phyloP scores from a whole-genome alignment of 176 grass and related monocot species.

The Eremochloa ophiuroides region DNA sequence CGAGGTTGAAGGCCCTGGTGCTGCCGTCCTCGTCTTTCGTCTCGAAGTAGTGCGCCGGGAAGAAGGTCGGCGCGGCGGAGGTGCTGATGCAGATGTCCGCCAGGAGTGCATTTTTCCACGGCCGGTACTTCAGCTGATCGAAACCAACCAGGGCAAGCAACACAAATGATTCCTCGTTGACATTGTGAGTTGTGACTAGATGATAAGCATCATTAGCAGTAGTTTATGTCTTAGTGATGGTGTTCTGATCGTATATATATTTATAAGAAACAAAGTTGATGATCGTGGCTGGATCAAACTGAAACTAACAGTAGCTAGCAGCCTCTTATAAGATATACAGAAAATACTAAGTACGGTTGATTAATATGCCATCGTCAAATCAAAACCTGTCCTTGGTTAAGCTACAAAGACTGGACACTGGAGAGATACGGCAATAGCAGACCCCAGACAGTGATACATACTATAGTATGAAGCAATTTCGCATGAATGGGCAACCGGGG shows the following conservation, averaged over 20 bases:
- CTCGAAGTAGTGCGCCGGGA: constrained; percentile 67
- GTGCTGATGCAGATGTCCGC: constrained; percentile 64
- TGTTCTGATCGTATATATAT: neutral
- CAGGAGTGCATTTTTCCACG: constrained; percentile 42
- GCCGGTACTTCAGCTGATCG: constrained; percentile 40
- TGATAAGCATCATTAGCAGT: neutral
- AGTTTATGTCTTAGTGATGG: neutral
- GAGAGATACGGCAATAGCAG: too few species aligned
- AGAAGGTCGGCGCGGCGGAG: constrained; percentile 69
- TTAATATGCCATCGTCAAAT: neutral
- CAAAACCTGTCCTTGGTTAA: too few species aligned
- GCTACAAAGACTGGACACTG: too few species aligned
- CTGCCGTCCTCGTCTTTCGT: constrained; percentile 23
- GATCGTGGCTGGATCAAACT: neutral
- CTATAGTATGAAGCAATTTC: too few species aligned
- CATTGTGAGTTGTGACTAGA: neutral
- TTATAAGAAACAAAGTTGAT: neutral
- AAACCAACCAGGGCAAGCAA: neutral
- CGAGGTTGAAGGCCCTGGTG: constrained; percentile 45
- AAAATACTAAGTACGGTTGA: neutral
- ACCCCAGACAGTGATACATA: too few species aligned
- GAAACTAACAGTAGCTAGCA: neutral
- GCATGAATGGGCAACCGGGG: too few species aligned
- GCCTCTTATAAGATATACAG: neutral
- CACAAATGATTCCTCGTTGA: neutral